Percentiles rank a stretch among this genome's conserved stretches.
These are phyloP conservation scores for Globisporangium polare DNA, from an alignment of 352 stramenopile genomes.

Conservation along the genomic window DNA sequence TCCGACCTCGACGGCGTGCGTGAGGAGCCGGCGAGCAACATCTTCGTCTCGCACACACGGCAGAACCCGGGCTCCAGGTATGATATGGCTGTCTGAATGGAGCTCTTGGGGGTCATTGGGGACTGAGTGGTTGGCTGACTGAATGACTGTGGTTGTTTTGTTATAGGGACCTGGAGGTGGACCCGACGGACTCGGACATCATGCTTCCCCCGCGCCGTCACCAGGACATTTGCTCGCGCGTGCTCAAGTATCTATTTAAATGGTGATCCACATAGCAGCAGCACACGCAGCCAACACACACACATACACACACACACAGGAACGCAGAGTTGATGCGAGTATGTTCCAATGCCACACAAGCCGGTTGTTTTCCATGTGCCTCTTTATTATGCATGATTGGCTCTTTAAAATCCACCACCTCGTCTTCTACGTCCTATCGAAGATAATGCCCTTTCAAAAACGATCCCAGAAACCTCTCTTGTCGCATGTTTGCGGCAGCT, in stretches of 20 bases:
- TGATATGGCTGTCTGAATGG: background rate
- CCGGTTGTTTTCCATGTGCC: background rate
- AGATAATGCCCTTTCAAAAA: background rate
- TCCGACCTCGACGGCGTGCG: constrained; percentile 56
- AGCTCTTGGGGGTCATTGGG: too few species aligned
- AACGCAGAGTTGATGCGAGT: too few species aligned
- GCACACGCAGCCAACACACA: background rate
- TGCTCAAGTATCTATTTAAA: constrained; percentile 85
- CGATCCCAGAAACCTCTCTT: background rate
- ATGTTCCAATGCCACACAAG: too few species aligned
- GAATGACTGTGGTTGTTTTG: background rate
- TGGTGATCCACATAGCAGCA: constrained; percentile 35
- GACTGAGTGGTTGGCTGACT: too few species aligned
- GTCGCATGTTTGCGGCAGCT: constrained; percentile 5
- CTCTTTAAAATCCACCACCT: too few species aligned
- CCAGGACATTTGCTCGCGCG: constrained; percentile 75
- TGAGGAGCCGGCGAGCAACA: constrained; percentile 49
- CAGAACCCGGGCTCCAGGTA: constrained; percentile 40
- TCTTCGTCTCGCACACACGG: constrained; percentile 42
- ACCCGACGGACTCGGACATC: constrained; percentile 71
- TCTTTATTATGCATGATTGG: background rate
- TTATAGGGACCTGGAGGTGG: constrained; percentile 59
- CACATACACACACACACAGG: too few species aligned
- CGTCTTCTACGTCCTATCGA: background rate
- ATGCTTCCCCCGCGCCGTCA: constrained; percentile 72